Conservation (phyloP, 768 basidiomycete genomes). For the Tricholoma terreum region DNA sequence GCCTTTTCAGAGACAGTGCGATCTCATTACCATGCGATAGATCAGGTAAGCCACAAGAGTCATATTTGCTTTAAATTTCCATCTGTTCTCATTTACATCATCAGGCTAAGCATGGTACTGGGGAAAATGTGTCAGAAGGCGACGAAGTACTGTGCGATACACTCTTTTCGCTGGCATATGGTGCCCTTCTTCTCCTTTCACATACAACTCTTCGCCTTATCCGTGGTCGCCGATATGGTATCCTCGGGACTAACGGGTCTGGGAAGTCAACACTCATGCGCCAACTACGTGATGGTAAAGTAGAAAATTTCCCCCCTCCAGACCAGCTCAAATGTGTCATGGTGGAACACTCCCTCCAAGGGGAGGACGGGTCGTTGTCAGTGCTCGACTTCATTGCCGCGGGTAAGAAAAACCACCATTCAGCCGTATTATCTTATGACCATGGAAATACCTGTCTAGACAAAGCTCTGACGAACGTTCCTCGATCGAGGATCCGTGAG, state of each 20-base stretch:
- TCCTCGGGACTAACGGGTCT: conserved; percentile 93
- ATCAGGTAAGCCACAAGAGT: conserved; percentile 57
- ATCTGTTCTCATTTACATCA: conserved; percentile 4
- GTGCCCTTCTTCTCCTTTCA: conserved; percentile 89
- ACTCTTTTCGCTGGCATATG: conserved; percentile 93
- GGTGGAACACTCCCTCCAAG: conserved; percentile 96
- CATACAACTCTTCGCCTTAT: conserved; percentile 88
- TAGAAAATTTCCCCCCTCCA: conserved; percentile 93
- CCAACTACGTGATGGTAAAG: conserved; percentile 91
- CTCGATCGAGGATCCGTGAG: conserved; percentile 69
- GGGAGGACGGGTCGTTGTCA: conserved; percentile 80
- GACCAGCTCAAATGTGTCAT: conserved; percentile 86
- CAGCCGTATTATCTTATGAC: not conserved
- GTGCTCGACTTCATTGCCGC: conserved; percentile 90
- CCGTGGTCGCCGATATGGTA: conserved; percentile 91
- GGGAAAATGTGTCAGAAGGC: conserved; percentile 52
- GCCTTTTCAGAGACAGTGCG: conserved; percentile 64
- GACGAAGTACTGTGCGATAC: conserved; percentile 90
- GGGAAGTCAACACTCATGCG: conserved; percentile 97
- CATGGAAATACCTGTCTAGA: conserved; percentile 41
- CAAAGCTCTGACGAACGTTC: conserved; percentile 56
- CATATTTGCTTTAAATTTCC: conserved; percentile 2
- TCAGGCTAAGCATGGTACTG: conserved; percentile 57
- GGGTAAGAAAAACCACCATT: conserved; percentile 42
- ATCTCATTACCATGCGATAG: conserved; percentile 72